Base-by-base conservation (phyloP, 305 asterid genomes). In the Solanum hybrid region DNA sequence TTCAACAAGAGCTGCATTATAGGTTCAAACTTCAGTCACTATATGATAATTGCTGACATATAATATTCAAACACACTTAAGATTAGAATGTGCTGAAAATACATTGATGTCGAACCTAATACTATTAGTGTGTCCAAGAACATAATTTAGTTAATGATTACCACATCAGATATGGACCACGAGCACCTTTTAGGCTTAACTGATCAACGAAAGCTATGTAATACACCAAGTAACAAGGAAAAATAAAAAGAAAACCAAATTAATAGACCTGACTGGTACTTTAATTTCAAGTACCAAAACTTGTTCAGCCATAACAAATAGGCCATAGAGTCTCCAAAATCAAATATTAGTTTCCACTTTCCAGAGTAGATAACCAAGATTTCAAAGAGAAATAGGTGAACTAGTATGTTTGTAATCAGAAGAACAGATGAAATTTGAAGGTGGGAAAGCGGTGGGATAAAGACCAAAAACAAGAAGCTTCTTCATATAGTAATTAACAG, bases 1-100 rank as follows among this genome's bases (percentile, higher is more conserved):
- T 89, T 96, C 97, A 89, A 94, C 96, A 89, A 96, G 94, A 89
- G 95, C 98, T 96, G 95, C 93, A 92, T 84, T 80, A 72, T 45
- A 84, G 73, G 79, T 82, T 81, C 75, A 79, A 13, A 29, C 75
- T 33, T 41, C 36, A 27, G 57, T 26, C 84, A 78, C 31, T 68
- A 22, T 38, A 75, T 41, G 81, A 31, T 72, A 68, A 87, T 45
- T 57, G 45, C 22, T 57, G 88, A 57, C 29, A 6, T n/a, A 77
- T 36, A 57, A 57, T 85, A 57, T 32, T 31, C 32, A 85, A 31
- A 85, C 45, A 85, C 8, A 57, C 41, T 31, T 51, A 0, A 29
- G 39, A 83, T 45, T 36, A 37, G 61, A 81, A 39, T 81, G 70
- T 24, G 9, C 61, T 2, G n/a, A 39, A 81, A 38, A 81, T 81